Conservation (phyloP, 164 flowering plant genomes). For the Berberis vulgaris region DNA sequence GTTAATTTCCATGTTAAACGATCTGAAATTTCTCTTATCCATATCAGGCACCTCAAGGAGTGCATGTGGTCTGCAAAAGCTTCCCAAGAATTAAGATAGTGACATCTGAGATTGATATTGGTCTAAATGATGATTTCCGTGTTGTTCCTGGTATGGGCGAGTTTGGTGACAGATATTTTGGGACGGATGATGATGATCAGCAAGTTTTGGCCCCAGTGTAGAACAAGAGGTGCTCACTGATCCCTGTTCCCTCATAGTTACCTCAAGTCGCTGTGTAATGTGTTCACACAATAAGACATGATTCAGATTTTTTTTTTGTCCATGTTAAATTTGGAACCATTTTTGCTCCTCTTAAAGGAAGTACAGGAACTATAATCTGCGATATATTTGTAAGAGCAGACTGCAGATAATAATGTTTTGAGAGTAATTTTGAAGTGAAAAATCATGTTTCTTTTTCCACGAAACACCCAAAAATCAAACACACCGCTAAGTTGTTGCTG, state of each 20-base stretch:
- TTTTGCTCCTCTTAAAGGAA: no score
- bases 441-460: background rate
- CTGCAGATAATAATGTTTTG: background rate
- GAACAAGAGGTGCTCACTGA: background rate
- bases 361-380: background rate
- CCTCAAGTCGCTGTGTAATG: background rate
- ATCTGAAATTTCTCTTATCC: background rate
- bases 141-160: slow-evolving; percentile 97
- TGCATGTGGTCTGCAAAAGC: slow-evolving; percentile 78
- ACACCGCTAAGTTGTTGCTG: no score
- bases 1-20: no score
- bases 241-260: slow-evolving; percentile 1
- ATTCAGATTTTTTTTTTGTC: background rate
- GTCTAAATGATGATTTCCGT: slow-evolving; percentile 73
- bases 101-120: slow-evolving; percentile 88
- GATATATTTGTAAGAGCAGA: background rate
- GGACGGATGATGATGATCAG: slow-evolving; percentile 80
- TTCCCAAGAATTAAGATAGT: slow-evolving; percentile 90
- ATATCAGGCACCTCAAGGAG: slow-evolving; percentile 90
- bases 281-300: background rate
- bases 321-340: no score
- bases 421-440: slow-evolving; percentile 2
- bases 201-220: slow-evolving; percentile 9
- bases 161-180: slow-evolving; percentile 95
- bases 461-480: no score